Conservation (phyloP, 2,329 filamentous ascomycete genomes). For the Colletotrichum sp. region DNA sequence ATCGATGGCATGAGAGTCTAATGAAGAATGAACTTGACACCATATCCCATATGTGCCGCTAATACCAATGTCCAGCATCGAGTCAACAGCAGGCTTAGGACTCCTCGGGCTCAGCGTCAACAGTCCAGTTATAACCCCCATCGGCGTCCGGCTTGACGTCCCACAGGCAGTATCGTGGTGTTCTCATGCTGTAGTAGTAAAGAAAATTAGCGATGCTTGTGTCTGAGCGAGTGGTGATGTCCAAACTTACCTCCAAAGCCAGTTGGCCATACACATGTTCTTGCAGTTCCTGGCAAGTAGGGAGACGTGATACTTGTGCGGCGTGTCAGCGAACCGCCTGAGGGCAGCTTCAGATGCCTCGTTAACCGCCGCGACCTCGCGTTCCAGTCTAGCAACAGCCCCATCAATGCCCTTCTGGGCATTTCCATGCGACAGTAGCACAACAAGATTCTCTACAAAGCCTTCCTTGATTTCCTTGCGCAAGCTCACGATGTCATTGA, state of each 20-base stretch:
- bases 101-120: neutral
- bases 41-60: neutral
- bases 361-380: neutral
- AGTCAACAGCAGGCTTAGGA: neutral
- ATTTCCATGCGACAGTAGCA: neutral
- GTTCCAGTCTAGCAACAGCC: neutral
- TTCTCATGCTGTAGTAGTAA: neutral
- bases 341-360: neutral
- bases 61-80: neutral
- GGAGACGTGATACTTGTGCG: neutral
- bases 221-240: rapidly evolving
- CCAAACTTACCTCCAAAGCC: conserved; percentile 7
- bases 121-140: neutral
- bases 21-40: neutral
- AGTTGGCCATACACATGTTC: conserved; percentile 11
- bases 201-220: rapidly evolving
- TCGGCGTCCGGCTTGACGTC: neutral
- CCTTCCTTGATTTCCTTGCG: conserved; percentile 9
- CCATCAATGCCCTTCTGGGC: neutral
- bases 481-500: conserved; percentile 7
- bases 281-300: conserved; percentile 7
- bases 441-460: conserved; percentile 7
- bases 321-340: neutral
- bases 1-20: neutral
- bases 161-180: conserved; percentile 1